phyloP scores from a whole-genome alignment of 805 yeast genomes.

The Hanseniaspora lindneri region DNA sequence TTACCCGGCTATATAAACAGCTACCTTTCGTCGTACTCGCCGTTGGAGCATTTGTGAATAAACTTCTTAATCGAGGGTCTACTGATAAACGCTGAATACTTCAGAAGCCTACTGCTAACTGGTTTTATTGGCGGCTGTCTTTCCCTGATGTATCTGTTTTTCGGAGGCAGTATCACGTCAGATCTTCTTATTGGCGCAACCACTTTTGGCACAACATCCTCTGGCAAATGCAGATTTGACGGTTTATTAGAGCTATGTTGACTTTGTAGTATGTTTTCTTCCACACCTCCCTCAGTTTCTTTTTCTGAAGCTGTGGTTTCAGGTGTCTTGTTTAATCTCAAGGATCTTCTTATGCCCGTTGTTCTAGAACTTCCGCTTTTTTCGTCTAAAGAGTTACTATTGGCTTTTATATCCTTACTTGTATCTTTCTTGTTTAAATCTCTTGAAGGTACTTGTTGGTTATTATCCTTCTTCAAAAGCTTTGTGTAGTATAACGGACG shows the following conservation, averaged over 20 bases:
- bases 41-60: conserved; percentile 3
- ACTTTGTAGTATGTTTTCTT: not conserved
- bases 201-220: conserved; percentile 26
- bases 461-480: conserved; percentile 17
- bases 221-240: conserved; percentile 15
- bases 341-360: conserved; percentile 21
- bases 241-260: not conserved
- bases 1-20: no score
- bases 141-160: conserved; percentile 26
- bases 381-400: no score
- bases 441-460: conserved; percentile 2
- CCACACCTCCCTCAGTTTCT: conserved; percentile 1
- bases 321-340: conserved; percentile 21
- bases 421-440: not conserved
- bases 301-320: conserved; percentile 2
- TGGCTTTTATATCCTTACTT: no score
- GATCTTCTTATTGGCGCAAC: conserved; percentile 28
- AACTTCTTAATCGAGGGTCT: conserved; percentile 23
- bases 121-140: conserved; percentile 28
- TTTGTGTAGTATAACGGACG: conserved; percentile 24
- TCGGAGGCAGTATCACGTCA: conserved; percentile 28
- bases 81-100: conserved; percentile 24
- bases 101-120: conserved; percentile 23
- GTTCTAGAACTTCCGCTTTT: not conserved
- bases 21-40: conserved; percentile 16